Evolutionary conservation across 2,329 filamentous ascomycete species (phyloP).

Genomic region (Aspergillus sp.): DNA sequence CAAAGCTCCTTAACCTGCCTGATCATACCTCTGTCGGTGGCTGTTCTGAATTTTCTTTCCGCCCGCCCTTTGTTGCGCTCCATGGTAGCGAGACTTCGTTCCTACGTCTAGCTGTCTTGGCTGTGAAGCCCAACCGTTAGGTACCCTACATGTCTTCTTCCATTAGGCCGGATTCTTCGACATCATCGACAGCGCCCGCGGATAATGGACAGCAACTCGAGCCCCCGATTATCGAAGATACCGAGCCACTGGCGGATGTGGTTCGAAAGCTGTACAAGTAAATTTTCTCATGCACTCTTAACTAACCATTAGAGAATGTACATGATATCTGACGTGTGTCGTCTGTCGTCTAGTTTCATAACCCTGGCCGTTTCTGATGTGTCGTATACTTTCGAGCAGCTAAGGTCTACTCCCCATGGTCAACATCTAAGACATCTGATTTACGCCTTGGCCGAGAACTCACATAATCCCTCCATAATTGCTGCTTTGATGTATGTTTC

Average conservation of each 20-base stretch:
- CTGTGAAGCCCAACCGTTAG: too few relatives aligned
- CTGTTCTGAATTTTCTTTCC: neutral
- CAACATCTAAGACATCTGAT: slow-evolving; percentile 41
- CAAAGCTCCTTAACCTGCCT: neutral
- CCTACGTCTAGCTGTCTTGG: neutral
- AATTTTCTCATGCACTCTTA: neutral
- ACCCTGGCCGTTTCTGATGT: slow-evolving; percentile 39
- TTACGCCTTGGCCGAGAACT: slow-evolving; percentile 39
- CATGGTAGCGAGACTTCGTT: slow-evolving; percentile 1
- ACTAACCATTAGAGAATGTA: neutral
- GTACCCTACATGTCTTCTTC: neutral
- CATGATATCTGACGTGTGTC: slow-evolving; percentile 6
- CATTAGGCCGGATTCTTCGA: slow-evolving; percentile 11
- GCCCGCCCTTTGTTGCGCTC: neutral
- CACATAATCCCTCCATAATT: slow-evolving; percentile 45
- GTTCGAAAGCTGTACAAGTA: slow-evolving; percentile 43
- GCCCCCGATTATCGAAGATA: slow-evolving; percentile 41
- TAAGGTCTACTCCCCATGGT: slow-evolving; percentile 39
- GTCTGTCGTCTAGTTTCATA: slow-evolving; percentile 34
- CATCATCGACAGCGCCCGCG: slow-evolving; percentile 16
- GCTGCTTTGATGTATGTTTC: slow-evolving; percentile 53
- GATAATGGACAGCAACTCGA: slow-evolving; percentile 30
- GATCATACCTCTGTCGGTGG: neutral
- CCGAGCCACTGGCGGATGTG: slow-evolving; percentile 40
- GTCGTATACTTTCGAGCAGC: slow-evolving; percentile 46